A percentile compares a stretch with the other conserved stretches of the same genome.
Conservation (phyloP, 129 eudicot species). For the Kitagawia praeruptora region DNA sequence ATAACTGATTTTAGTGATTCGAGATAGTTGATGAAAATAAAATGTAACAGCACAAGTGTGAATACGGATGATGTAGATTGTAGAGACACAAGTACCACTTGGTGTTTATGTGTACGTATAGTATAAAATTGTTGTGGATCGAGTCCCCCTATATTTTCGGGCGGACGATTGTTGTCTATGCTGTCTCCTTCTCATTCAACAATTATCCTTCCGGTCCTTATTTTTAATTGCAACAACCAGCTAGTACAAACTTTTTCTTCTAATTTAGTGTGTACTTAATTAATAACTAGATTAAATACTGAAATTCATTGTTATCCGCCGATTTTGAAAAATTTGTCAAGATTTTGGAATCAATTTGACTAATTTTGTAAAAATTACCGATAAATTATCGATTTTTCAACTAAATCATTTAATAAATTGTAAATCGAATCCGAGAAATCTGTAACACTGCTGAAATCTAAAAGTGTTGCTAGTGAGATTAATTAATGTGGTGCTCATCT, state of each 20-base stretch:
- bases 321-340: no score
- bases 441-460: no score
- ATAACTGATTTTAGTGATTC: no score
- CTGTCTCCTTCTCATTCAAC: conserved; percentile 60
- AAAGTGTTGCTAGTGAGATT: not conserved
- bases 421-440: no score
- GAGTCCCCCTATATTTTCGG: conserved; percentile 91
- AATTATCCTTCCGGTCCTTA: conserved; percentile 45
- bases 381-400: no score
- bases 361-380: no score
- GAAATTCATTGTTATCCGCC: no score
- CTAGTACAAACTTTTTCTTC: not conserved
- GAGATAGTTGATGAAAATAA: not conserved
- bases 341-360: no score
- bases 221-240: conserved; percentile 1
- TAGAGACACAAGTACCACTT: not conserved
- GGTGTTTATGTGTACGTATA: not conserved
- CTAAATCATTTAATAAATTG: no score
- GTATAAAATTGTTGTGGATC: not conserved
- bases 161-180: conserved; percentile 83
- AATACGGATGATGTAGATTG: not conserved
- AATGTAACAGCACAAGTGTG: not conserved
- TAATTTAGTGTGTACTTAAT: not conserved
- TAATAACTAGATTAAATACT: no score
- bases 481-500: not conserved